Conservation (phyloP, 768 basidiomycete species). For the Tephrocybe sp. region DNA sequence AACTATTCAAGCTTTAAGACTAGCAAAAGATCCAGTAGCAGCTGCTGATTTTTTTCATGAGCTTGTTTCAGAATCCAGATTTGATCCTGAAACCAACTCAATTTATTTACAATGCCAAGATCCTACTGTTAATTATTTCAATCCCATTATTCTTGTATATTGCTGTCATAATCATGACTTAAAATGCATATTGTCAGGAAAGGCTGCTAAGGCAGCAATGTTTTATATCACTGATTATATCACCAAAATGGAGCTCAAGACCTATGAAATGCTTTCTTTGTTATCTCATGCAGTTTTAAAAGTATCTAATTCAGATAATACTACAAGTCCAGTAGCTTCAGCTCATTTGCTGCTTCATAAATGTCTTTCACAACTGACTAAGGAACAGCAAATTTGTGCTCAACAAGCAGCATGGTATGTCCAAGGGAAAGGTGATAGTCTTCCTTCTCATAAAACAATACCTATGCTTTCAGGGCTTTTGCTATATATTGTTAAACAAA, state of each 20-base stretch:
- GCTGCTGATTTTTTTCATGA: slow-evolving; percentile 36
- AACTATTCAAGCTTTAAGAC: slow-evolving; percentile 16
- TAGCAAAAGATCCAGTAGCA: slow-evolving; percentile 31
- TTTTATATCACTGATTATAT: slow-evolving; percentile 37
- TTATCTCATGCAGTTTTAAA: slow-evolving; percentile 23
- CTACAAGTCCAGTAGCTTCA: background rate
- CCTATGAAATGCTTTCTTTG: slow-evolving; percentile 23
- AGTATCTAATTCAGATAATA: background rate
- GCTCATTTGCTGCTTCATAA: slow-evolving; percentile 28
- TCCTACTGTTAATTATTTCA: slow-evolving; percentile 28
- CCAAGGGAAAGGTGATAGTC: slow-evolving; percentile 20
- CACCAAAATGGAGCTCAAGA: slow-evolving; percentile 30
- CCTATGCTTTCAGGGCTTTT: slow-evolving; percentile 23
- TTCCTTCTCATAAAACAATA: slow-evolving; percentile 27
- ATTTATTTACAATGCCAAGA: slow-evolving; percentile 27
- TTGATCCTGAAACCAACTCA: slow-evolving; percentile 30
- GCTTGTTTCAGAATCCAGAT: slow-evolving; percentile 23
- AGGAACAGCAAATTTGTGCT: slow-evolving; percentile 32
- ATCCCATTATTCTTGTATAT: slow-evolving; percentile 32
- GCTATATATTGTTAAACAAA: slow-evolving; percentile 8
- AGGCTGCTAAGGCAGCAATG: slow-evolving; percentile 33
- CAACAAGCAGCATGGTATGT: slow-evolving; percentile 35
- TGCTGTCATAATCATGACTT: slow-evolving; percentile 34
- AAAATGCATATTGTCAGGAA: slow-evolving; percentile 33
- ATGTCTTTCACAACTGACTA: slow-evolving; percentile 27